Conservation (phyloP, 225 moss, liverwort and hornwort genomes). For the Pseudoscleropodium purum region DNA sequence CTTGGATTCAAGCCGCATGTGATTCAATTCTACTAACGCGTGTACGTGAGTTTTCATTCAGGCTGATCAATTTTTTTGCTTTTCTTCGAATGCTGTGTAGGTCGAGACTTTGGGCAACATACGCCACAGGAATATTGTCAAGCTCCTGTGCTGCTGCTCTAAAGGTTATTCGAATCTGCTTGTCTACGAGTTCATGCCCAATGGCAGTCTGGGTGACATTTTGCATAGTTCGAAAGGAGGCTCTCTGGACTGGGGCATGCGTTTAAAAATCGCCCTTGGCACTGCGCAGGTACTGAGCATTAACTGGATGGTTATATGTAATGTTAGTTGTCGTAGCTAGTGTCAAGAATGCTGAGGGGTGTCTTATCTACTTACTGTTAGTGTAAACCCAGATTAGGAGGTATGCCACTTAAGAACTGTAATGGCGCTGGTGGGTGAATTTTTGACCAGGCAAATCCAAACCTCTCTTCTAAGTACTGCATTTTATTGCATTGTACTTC, state of each 20-base stretch:
- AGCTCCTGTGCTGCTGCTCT: constrained; percentile 60
- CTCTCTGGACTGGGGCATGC: constrained; percentile 39
- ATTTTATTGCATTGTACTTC: not conserved
- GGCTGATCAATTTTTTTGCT: not conserved
- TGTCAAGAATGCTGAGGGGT: not conserved
- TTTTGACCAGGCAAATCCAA: not conserved
- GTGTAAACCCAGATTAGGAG: not conserved
- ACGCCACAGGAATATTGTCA: constrained; percentile 62
- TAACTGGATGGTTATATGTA: not conserved
- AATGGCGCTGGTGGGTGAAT: not conserved
- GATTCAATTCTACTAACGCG: not conserved
- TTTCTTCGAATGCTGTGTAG: constrained; percentile 10
- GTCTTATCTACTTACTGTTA: not conserved
- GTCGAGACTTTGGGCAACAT: constrained; percentile 55
- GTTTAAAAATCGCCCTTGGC: constrained; percentile 41
- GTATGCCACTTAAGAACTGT: not conserved
- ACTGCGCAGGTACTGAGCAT: constrained; percentile 39
- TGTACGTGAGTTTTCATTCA: not conserved
- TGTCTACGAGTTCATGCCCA: constrained; percentile 55
- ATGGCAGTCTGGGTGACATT: constrained; percentile 58
- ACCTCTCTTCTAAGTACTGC: not conserved
- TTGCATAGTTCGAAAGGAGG: constrained; percentile 49
- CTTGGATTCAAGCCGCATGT: not conserved
- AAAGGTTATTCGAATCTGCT: constrained; percentile 38
- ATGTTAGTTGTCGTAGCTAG: not conserved